Evolutionary conservation across 2,329 filamentous ascomycete genomes (phyloP).

Genomic region (Sporothrix humicola): DNA sequence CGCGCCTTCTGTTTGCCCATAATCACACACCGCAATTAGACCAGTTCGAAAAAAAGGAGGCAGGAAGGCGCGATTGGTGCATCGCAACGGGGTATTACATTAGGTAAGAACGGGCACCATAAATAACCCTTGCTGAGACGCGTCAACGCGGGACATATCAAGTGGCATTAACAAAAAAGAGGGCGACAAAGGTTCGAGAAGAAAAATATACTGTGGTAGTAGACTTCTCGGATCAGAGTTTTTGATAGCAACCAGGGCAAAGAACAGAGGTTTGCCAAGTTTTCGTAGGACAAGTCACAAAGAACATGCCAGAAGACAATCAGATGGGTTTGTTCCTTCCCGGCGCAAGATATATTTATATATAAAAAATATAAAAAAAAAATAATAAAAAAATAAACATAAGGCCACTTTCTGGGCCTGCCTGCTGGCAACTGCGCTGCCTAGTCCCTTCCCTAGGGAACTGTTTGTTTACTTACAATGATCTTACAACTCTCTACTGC

Average conservation of each 20-base stretch:
- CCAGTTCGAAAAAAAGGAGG: neutral
- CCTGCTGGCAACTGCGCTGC: too few relatives aligned
- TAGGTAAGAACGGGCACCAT: constrained; percentile 12
- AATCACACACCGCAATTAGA: neutral
- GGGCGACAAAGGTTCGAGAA: neutral
- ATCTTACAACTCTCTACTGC: neutral
- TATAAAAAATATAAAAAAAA: neutral
- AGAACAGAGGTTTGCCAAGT: too few relatives aligned
- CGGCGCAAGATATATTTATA: too few relatives aligned
- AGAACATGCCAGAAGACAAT: neutral
- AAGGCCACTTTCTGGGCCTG: too few relatives aligned
- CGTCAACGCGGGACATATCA: neutral
- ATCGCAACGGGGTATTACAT: neutral
- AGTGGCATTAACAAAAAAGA: neutral
- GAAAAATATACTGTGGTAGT: neutral
- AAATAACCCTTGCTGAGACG: neutral
- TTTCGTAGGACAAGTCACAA: too few relatives aligned
- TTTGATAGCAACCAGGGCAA: too few relatives aligned
- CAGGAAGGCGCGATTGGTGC: constrained; percentile 1
- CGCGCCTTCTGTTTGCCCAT: neutral
- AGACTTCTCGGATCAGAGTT: too few relatives aligned
- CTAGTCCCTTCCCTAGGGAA: too few relatives aligned
- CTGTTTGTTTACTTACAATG: neutral
- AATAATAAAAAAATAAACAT: neutral
- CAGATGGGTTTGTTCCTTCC: neutral